phyloP scores from a whole-genome alignment of 2,329 filamentous ascomycete genomes.

The Pseudocercospora crystallina region DNA sequence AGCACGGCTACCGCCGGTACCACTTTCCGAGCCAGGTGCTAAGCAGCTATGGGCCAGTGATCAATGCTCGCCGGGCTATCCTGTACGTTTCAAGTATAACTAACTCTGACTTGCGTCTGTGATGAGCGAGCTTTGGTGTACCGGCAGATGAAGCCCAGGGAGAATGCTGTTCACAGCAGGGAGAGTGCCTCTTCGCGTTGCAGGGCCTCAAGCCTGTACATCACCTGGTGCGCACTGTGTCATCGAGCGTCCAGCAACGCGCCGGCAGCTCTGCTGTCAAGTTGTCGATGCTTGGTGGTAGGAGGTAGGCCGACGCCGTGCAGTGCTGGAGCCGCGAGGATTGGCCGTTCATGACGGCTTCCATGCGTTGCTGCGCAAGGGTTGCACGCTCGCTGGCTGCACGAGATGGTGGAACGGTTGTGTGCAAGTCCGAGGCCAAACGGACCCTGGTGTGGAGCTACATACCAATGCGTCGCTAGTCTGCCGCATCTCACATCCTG shows the following conservation, averaged over 20 bases:
- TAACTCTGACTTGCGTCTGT: constrained; percentile 15
- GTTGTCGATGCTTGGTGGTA: constrained; percentile 16
- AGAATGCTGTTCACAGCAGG: constrained; percentile 14
- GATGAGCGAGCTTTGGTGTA: constrained; percentile 6
- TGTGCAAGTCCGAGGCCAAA: constrained; percentile 10
- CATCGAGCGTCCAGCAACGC: constrained; percentile 8
- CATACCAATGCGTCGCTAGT: background rate
- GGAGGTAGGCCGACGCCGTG: constrained; percentile 8
- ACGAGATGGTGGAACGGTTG: constrained; percentile 15
- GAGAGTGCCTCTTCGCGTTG: constrained; percentile 7
- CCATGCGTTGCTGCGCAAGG: constrained; percentile 19
- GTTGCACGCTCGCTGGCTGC: constrained; percentile 11
- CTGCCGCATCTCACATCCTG: constrained; percentile 9
- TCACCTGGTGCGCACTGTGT: constrained; percentile 9
- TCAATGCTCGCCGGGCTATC: constrained; percentile 7
- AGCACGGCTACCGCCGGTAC: constrained; percentile 11
- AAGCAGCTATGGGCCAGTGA: background rate
- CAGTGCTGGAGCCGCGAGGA: constrained; percentile 4
- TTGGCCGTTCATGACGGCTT: constrained; percentile 17
- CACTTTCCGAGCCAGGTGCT: constrained; percentile 14
- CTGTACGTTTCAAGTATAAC: constrained; percentile 10
- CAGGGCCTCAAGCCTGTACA: constrained; percentile 14
- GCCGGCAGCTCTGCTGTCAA: constrained; percentile 8
- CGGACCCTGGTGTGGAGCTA: constrained; percentile 5
- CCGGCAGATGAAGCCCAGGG: constrained; percentile 20